phyloP scores from a whole-genome alignment of 78 protist species.

The Isochrysis galbana region DNA sequence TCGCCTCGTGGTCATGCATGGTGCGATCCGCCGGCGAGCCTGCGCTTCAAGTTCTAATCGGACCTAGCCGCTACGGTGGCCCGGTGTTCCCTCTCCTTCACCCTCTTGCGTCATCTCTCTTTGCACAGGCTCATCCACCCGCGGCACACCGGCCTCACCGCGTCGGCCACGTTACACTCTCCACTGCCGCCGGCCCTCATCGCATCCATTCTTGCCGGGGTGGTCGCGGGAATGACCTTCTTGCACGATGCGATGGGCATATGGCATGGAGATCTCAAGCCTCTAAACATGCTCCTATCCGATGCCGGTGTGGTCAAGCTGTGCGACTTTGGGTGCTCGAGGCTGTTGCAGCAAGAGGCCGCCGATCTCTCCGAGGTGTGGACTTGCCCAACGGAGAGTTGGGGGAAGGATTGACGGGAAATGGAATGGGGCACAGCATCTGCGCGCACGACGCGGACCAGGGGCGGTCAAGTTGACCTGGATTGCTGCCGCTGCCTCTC shows the following conservation, averaged over 20 bases:
- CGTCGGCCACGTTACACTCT: background rate
- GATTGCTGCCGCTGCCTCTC: too few species aligned
- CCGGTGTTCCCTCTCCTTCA: too few species aligned
- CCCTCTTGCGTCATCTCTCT: too few species aligned
- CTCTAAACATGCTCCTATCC: slow-evolving; percentile 20
- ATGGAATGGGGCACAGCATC: too few species aligned
- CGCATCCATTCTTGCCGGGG: background rate
- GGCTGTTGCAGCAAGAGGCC: background rate
- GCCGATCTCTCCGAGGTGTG: background rate
- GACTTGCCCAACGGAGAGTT: too few species aligned
- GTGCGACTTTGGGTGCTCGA: slow-evolving; percentile 15
- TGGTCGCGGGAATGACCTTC: background rate
- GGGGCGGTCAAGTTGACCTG: too few species aligned
- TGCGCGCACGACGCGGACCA: too few species aligned
- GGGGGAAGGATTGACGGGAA: too few species aligned
- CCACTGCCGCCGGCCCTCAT: background rate
- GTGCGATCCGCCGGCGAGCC: too few species aligned
- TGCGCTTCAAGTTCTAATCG: too few species aligned
- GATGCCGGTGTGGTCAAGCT: background rate
- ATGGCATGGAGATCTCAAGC: background rate
- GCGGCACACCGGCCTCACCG: background rate
- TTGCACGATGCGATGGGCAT: background rate
- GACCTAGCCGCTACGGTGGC: too few species aligned
- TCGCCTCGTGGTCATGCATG: too few species aligned
- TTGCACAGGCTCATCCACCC: background rate